Conservation (phyloP, 176 grass and related monocot genomes). For the Paspalum notatum region DNA sequence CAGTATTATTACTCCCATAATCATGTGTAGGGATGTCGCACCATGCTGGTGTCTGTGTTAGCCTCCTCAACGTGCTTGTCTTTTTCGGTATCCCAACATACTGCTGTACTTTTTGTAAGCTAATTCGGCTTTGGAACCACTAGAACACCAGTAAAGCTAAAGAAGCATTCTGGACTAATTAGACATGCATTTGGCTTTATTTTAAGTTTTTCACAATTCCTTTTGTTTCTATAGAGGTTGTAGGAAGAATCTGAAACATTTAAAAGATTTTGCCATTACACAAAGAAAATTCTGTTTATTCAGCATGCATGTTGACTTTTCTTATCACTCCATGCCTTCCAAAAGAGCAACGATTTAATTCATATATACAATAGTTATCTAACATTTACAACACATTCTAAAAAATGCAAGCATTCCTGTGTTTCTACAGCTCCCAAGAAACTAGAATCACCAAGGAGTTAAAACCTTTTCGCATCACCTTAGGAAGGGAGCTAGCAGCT, state of each 20-base stretch:
- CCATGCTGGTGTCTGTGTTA: not conserved
- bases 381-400: not conserved
- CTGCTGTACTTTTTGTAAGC: not conserved
- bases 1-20: constrained; percentile 1
- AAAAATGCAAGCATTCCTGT: too few relatives aligned
- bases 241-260: not conserved
- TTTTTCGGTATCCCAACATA: not conserved
- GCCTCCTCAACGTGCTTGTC: not conserved
- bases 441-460: too few relatives aligned
- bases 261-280: not conserved
- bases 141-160: not conserved
- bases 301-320: not conserved
- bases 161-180: not conserved
- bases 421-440: too few relatives aligned
- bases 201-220: not conserved
- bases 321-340: not conserved
- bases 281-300: not conserved
- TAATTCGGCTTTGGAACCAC: not conserved
- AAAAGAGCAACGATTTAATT: not conserved
- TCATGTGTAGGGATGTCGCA: not conserved
- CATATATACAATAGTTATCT: not conserved
- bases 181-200: not conserved
- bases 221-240: not conserved
- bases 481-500: too few relatives aligned
- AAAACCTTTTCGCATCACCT: too few relatives aligned